phyloP scores from a whole-genome alignment of 1,139 yeast genomes.

The Taiozyma sp. region DNA sequence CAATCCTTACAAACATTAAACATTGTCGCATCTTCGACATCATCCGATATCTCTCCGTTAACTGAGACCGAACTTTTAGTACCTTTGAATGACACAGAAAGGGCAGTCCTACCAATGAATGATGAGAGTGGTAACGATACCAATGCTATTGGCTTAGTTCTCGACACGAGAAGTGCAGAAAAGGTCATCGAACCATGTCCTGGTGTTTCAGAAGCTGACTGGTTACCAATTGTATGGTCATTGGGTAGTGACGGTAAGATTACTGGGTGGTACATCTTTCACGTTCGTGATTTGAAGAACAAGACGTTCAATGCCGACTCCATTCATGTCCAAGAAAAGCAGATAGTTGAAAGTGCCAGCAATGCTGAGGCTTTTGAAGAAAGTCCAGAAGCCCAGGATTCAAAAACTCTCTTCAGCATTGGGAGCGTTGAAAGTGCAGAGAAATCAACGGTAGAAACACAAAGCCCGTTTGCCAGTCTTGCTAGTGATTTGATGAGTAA shows the following conservation, averaged over 20 bases:
- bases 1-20: slow-evolving; percentile 29
- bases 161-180: slow-evolving; percentile 49
- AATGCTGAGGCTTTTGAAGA: neutral
- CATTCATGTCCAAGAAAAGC: slow-evolving; percentile 12
- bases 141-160: slow-evolving; percentile 62
- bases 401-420: neutral
- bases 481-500: neutral
- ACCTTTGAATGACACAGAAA: slow-evolving; percentile 60
- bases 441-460: neutral
- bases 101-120: slow-evolving; percentile 70
- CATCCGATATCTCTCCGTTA: slow-evolving; percentile 53
- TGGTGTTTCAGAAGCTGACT: slow-evolving; percentile 51
- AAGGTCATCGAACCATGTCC: slow-evolving; percentile 49
- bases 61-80: slow-evolving; percentile 31
- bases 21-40: slow-evolving; percentile 54
- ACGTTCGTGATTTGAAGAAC: slow-evolving; percentile 40
- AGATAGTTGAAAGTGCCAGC: slow-evolving; percentile 4
- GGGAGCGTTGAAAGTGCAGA: neutral
- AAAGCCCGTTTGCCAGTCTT: neutral
- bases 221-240: slow-evolving; percentile 60
- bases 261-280: slow-evolving; percentile 62
- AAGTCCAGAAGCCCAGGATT: neutral
- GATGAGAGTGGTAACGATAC: slow-evolving; percentile 63
- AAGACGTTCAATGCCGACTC: slow-evolving; percentile 24
- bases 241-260: slow-evolving; percentile 61